Conservation (phyloP, 2,329 filamentous ascomycete genomes). For the Eutypa lata region DNA sequence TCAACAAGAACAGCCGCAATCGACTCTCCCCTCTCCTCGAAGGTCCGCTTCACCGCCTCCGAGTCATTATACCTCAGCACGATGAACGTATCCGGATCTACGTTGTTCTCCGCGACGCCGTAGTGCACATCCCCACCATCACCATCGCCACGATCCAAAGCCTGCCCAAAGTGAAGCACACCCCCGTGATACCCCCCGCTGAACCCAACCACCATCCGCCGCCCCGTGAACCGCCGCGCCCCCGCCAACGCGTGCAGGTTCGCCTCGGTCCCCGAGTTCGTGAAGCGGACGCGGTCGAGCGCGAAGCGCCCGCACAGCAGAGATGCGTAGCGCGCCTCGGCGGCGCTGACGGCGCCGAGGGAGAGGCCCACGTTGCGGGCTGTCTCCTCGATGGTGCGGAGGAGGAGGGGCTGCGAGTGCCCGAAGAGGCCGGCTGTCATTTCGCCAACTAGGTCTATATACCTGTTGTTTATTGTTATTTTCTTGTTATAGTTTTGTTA, state of each 20-base stretch:
- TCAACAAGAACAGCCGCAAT: slow-evolving; percentile 65
- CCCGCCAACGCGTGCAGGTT: slow-evolving; percentile 57
- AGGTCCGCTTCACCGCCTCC: slow-evolving; percentile 38
- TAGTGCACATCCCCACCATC: slow-evolving; percentile 8
- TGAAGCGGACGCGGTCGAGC: slow-evolving; percentile 57
- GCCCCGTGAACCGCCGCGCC: slow-evolving; percentile 44
- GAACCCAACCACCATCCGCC: slow-evolving; percentile 49
- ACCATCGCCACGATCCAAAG: slow-evolving; percentile 21
- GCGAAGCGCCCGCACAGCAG: slow-evolving; percentile 52
- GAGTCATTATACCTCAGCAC: slow-evolving; percentile 62
- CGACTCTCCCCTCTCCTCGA: slow-evolving; percentile 36
- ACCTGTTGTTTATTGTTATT: slow-evolving; percentile 29
- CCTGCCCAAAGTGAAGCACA: slow-evolving; percentile 42
- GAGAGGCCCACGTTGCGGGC: slow-evolving; percentile 48
- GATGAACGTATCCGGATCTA: slow-evolving; percentile 54
- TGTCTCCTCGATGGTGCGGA: slow-evolving; percentile 19
- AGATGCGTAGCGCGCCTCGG: slow-evolving; percentile 50
- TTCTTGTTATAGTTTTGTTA: too few relatives aligned
- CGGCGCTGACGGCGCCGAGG: slow-evolving; percentile 49
- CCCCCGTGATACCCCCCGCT: slow-evolving; percentile 52
- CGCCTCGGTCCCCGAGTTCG: slow-evolving; percentile 65
- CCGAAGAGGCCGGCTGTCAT: slow-evolving; percentile 65
- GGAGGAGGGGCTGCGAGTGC: slow-evolving; percentile 57
- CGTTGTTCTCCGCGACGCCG: slow-evolving; percentile 38
- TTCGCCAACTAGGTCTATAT: slow-evolving; percentile 61